Base-by-base conservation (phyloP, 2,329 filamentous ascomycete genomes). In the Fusarium equiseti region DNA sequence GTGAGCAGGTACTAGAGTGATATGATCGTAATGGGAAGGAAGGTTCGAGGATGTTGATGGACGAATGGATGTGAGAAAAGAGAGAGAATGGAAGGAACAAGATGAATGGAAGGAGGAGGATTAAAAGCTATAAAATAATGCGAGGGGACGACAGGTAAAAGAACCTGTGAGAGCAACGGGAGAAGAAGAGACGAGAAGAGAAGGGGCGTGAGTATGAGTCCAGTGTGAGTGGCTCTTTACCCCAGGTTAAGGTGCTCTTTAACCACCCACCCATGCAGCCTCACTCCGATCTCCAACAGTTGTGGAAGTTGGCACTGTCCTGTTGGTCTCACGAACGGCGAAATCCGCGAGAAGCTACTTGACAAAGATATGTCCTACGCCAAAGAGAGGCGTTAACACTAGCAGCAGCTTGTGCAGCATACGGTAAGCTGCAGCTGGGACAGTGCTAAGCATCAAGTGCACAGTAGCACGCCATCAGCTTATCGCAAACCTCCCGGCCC, bases 391-490 rank as follows among this genome's bases (percentile, higher is more conserved):
- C 35, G 35, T 11, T 4, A 12, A 12, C 35, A 35, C 66, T 71
- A 75, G 43, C 68, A 60, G 27, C 0, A 5, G 2, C 10, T 24
- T 26, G 63, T 52, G 54, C 16, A 31, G 1, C 9, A 18, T 20
- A 50, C 56, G 52, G 64, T n/a, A 59, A 40, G 51, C 35, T 40
- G 42, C 64, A 67, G 65, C 46, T 59, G 50, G 62, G 58, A 22
- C 62, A 31, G 73, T 74, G 66, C 58, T 15, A 43, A 40, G 53
- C 54, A 50, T 20, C 54, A 20, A 4, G 20, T 46, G 48, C 50
- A 76, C 74, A 67, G 74, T 75, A 68, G 71, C 72, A 73, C 68
- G 71, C 60, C 74, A 74, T 76, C 74, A 76, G 74, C 74, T 75
- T 74, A 76, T 76, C 74, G 72, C 66, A 72, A 70, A 75, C 73